Base-by-base conservation (phyloP, 768 basidiomycete genomes). In the Phaeolepiota aurea region DNA sequence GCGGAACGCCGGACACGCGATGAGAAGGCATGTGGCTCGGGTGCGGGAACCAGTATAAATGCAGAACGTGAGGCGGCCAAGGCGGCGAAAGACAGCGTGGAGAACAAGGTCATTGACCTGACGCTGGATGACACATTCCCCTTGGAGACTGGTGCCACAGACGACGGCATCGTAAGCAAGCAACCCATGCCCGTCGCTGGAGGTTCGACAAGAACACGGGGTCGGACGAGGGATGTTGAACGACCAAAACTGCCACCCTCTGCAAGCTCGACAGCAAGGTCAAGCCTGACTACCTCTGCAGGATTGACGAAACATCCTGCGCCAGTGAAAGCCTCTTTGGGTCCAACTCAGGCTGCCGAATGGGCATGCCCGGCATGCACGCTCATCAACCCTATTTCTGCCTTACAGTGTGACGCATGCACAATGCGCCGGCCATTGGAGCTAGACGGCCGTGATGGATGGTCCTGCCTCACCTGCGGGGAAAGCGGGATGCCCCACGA, bases 1-100 rank as follows among this genome's bases (percentile, higher is more conserved):
- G 93, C 93, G 0, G 90, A 93, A 53, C 71, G 83, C 41, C 67
- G 93, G 46, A 65, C 69, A 10, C 62, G 64, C 9, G 91, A 96
- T 51, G 82, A 85, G 50, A 80, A 80, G 52, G 58, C 72, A 0
- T 97, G 93, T 47, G 85, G 71, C 2, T 79, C 74, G 7, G 82
- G 79, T 1, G 60, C 63, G 7, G n/a, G n/a, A n/a, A n/a, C n/a
- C n/a, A n/a, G n/a, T n/a, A n/a, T 28, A n/a, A 36, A 64, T 11
- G 79, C 77, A 1, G 58, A 76, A 46, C 65, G 57, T 2, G 86
- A 87, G 55, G 80, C 78, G 1, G 74, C 69, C 15, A 86, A 79
- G 52, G 89, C 85, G 9, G 76, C 79, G 0, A 65, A 74, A 40
- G 71, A 82, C 34, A 86, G 86, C 51, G 63, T 78, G 11, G 69